A percentile compares a stretch with the other conserved stretches of the same genome.
Evolutionary conservation across 148 eudicot genomes (phyloP).

Genomic region (Simmondsia chinensis): DNA sequence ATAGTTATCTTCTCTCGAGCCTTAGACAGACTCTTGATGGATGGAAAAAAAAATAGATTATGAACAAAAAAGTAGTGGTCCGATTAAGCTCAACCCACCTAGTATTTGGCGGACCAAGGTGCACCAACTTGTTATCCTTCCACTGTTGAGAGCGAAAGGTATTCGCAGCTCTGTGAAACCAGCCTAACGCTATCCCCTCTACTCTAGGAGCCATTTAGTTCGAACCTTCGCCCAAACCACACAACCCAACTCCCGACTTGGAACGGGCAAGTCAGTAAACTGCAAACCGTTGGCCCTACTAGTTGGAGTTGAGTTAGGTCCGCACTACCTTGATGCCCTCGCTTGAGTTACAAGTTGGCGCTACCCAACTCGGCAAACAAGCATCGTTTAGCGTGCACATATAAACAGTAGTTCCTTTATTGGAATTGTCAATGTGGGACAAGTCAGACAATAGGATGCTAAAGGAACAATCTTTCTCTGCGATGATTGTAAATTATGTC

Average conservation of each 20-base stretch:
- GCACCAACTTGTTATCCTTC: conserved; percentile 18
- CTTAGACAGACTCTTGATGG: too few relatives aligned
- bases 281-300: not conserved
- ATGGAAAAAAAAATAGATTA: too few relatives aligned
- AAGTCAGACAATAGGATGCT: too few relatives aligned
- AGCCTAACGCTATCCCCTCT: conserved; percentile 20
- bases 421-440: too few relatives aligned
- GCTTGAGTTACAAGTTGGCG: conserved; percentile 4
- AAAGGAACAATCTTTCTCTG: too few relatives aligned
- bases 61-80: conserved; percentile 9
- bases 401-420: too few relatives aligned
- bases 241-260: conserved; percentile 13
- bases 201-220: not conserved
- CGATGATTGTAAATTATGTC: too few relatives aligned
- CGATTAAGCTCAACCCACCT: not conserved
- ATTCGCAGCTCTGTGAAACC: conserved; percentile 20
- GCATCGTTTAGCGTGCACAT: too few relatives aligned
- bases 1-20: too few relatives aligned
- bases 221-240: conserved; percentile 3
- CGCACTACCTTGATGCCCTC: conserved; percentile 1
- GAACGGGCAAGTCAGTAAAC: conserved; percentile 9
- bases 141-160: conserved; percentile 16
- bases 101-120: not conserved
- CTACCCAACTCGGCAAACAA: conserved; percentile 5
- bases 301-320: not conserved